These are phyloP conservation scores for Diplodia corticola DNA, from an alignment of 2,329 filamentous ascomycete genomes.

Conservation along the genomic window DNA sequence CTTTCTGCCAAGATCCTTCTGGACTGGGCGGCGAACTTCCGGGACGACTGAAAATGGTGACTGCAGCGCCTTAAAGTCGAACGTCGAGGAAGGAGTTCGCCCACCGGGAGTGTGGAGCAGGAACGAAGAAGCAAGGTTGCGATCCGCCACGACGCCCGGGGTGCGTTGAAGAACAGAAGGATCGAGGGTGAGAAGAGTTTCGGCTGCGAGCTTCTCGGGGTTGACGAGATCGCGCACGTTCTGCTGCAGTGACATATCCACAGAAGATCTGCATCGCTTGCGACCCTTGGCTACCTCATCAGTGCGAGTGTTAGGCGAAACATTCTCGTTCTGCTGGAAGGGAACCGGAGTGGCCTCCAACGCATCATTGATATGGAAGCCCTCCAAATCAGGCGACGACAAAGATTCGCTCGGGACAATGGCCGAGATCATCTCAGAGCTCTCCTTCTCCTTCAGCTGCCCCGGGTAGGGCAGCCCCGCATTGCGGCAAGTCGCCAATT, in stretches of 20 bases:
- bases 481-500: slow-evolving; percentile 54
- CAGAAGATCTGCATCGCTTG: slow-evolving; percentile 64
- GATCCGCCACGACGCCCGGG: slow-evolving; percentile 38
- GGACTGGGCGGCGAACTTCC: slow-evolving; percentile 47
- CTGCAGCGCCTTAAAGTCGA: slow-evolving; percentile 41
- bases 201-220: slow-evolving; percentile 26
- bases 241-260: slow-evolving; percentile 61
- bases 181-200: slow-evolving; percentile 17
- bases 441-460: slow-evolving; percentile 41
- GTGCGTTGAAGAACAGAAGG: slow-evolving; percentile 26
- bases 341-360: slow-evolving; percentile 31
- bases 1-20: slow-evolving; percentile 57
- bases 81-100: slow-evolving; percentile 28
- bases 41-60: slow-evolving; percentile 41
- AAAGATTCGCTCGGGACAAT: slow-evolving; percentile 35
- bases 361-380: slow-evolving; percentile 54
- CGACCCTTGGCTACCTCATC: slow-evolving; percentile 35
- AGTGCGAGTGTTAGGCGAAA: slow-evolving; percentile 6
- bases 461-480: slow-evolving; percentile 46
- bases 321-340: slow-evolving; percentile 17
- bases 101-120: slow-evolving; percentile 28
- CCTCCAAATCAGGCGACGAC: slow-evolving; percentile 42
- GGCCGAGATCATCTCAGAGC: slow-evolving; percentile 32
- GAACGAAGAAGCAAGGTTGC: slow-evolving; percentile 38
- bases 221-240: slow-evolving; percentile 65